Conservation (phyloP, 768 basidiomycete genomes). For the Russula sp. region DNA sequence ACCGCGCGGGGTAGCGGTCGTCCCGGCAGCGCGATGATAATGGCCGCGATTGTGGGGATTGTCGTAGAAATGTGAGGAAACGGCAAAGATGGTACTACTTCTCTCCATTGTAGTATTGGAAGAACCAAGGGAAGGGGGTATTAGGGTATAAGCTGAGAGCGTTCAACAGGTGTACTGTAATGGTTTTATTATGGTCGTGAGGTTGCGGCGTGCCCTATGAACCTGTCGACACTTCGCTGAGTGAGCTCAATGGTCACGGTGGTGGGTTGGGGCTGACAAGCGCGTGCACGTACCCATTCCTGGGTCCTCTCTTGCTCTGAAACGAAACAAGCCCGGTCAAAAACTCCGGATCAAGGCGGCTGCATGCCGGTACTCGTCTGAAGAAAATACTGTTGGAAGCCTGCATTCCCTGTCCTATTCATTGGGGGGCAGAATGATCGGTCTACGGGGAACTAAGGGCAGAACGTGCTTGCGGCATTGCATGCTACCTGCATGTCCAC, state of each 20-base stretch:
- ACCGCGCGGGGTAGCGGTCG: not conserved
- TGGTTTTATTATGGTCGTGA: too few species aligned
- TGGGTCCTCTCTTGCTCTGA: not conserved
- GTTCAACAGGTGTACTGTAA: too few species aligned
- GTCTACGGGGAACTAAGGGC: not conserved
- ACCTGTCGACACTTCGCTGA: too few species aligned
- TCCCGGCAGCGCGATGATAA: conserved; percentile 6
- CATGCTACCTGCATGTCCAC: not conserved
- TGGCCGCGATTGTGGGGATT: conserved; percentile 5
- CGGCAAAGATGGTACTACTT: conserved; percentile 11
- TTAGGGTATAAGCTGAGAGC: not conserved
- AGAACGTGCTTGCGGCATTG: conserved; percentile 17
- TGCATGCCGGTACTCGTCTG: conserved; percentile 5
- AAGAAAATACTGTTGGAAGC: not conserved
- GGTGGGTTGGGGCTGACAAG: not conserved
- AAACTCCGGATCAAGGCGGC: not conserved
- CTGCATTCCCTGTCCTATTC: not conserved
- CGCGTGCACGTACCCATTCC: not conserved
- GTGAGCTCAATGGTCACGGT: too few species aligned
- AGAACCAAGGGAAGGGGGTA: not conserved
- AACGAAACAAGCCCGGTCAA: not conserved
- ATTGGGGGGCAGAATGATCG: not conserved
- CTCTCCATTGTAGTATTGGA: conserved; percentile 4
- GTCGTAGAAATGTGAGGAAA: conserved; percentile 15
- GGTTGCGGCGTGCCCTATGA: too few species aligned